These are phyloP conservation scores for Vigna angularis DNA, from an alignment of 306 rosid species.

Conservation along the genomic window DNA sequence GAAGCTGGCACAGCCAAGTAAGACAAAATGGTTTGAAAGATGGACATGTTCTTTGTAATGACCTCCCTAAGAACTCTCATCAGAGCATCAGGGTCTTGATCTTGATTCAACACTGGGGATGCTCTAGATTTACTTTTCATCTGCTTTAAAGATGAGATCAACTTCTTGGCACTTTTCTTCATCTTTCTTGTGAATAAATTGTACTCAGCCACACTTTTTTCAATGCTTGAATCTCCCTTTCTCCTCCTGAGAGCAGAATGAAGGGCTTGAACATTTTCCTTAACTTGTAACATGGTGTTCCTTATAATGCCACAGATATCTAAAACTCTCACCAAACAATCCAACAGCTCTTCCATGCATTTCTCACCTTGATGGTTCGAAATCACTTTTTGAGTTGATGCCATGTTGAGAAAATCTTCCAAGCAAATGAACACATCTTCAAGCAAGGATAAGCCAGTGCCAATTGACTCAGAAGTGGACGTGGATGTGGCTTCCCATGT, in stretches of 20 bases:
- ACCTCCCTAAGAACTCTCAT: conserved; percentile 54
- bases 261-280: conserved; percentile 62
- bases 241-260: conserved; percentile 71
- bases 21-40: conserved; percentile 52
- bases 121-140: conserved; percentile 52
- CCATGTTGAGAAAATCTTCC: conserved; percentile 67
- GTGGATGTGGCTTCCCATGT: conserved; percentile 54
- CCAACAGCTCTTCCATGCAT: conserved; percentile 68
- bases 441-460: conserved; percentile 44
- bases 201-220: conserved; percentile 50
- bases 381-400: conserved; percentile 62
- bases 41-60: conserved; percentile 42
- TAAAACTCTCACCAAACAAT: conserved; percentile 66
- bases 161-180: conserved; percentile 62
- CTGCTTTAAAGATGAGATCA: conserved; percentile 49
- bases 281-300: conserved; percentile 56
- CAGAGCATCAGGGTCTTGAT: conserved; percentile 35
- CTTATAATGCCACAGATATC: conserved; percentile 76
- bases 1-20: conserved; percentile 47
- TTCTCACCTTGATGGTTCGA: conserved; percentile 55
- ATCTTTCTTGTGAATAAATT: conserved; percentile 54
- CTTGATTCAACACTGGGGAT: conserved; percentile 37
- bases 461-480: conserved; percentile 52
- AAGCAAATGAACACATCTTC: conserved; percentile 57
- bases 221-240: conserved; percentile 61